Evolutionary conservation across 1,284 basidiomycete species (phyloP), one percentile per base, ranked within the genome.

Genomic region (Rhodotorula sp.): DNA sequence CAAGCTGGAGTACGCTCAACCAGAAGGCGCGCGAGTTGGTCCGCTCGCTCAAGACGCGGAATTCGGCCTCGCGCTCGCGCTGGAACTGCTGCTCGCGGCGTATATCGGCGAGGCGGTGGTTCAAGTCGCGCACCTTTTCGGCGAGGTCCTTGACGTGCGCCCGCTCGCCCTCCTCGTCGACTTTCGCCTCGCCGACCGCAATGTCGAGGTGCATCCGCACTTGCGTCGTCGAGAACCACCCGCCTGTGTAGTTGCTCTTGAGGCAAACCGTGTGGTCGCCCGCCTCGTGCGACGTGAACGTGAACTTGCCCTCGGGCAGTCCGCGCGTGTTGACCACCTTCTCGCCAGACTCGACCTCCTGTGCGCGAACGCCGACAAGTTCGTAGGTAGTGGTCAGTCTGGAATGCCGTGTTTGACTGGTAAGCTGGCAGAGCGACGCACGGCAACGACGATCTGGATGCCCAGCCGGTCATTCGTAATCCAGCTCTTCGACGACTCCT

Each of bases 221-320:
- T 79, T 97, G 93, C 2, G 92, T 89, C 68, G 85, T 87, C 61
- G 87, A 85, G 81, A 92, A 90, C 88, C 91, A 94, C 10, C 90
- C 87, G 11, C 88, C 81, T n/a, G 85, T 84, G 79, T 92, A 89
- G 79, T 94, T 93, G 40, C 92, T 90, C 20, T 89, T 89, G 62
- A 99, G 85, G 80, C 96, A 99, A 79, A 99, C 96, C 65, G 91
- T 88, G 82, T 99, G 96, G 83, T 97, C 94, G 64, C 94, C 95
- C 65, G 94, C 86, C 73, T 95, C 92, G 81, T 97, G 92, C 4
- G 93, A 94, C 26, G 95, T 96, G 79, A 99, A 99, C 0, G 95
- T 98, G 82, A 99, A 99, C 72, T 88, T 88, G 59, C 95, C 91
- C 65, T 96, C 90, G 11, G 88, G 84, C 10, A 93, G 90, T 1